Percentiles rank a stretch among this genome's conserved stretches.
Evolutionary conservation across 352 stramenopile species (phyloP).

Genomic region (Pythium brachiatum): DNA sequence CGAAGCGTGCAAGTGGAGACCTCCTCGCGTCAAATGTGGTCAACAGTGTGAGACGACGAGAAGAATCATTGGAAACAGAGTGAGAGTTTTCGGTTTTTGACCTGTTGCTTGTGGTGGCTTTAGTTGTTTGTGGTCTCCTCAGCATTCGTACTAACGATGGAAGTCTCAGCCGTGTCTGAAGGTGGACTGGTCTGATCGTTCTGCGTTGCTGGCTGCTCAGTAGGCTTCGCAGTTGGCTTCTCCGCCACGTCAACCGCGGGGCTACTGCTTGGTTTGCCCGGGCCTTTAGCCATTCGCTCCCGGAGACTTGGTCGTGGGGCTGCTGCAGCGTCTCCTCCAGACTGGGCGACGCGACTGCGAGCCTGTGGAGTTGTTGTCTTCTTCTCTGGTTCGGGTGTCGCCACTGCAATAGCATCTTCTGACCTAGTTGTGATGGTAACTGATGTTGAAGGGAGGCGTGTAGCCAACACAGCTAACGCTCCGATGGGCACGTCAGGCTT

Average conservation of each 20-base stretch:
- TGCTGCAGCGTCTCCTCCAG: not conserved
- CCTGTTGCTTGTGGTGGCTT: no score
- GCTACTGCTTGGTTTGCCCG: not conserved
- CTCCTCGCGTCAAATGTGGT: conserved; percentile 20
- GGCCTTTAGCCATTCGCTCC: not conserved
- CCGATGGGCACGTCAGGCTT: not conserved
- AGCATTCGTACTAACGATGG: no score
- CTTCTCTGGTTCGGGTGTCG: not conserved
- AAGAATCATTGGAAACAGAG: not conserved
- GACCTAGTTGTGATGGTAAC: not conserved
- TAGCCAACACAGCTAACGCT: no score
- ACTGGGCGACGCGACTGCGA: not conserved
- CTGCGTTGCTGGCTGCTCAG: no score
- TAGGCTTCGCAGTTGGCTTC: not conserved
- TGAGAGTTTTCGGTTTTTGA: no score
- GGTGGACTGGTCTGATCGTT: no score
- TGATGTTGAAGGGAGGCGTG: not conserved
- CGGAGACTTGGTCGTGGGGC: not conserved
- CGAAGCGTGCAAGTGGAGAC: conserved; percentile 13
- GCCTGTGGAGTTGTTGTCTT: not conserved
- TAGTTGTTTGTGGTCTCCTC: no score
- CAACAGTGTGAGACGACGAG: conserved; percentile 20
- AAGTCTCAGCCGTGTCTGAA: not conserved
- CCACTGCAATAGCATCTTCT: not conserved
- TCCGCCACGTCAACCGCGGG: not conserved